Base-by-base conservation (phyloP, 176 grass and related monocot genomes). In the Melocanna baccifera region DNA sequence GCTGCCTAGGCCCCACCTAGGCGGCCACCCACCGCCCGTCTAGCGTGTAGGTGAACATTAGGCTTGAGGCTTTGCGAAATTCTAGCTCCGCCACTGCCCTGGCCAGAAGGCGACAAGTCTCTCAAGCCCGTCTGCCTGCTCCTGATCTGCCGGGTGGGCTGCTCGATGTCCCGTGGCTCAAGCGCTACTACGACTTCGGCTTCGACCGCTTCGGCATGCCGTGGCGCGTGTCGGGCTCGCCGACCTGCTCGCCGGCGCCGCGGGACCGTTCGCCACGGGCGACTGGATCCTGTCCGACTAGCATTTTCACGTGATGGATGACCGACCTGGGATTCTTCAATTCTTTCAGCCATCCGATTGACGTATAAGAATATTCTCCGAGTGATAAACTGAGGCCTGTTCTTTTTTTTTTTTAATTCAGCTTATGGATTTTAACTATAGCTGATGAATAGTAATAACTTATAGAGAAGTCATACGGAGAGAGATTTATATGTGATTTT, bases 141-240 rank as follows among this genome's bases (percentile, higher is more conserved):
- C 25, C 90, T 94, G 70, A 39, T 94, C 65, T 93, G 84, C 18
- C 84, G 90, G 0, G 9, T 94, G 15, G 90, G 88, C 32, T 32
- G 92, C 84, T 97, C 1, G 86, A 97, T 73, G 64, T 92, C 6
- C 39, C 73, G 9, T 94, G 81, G 77, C 88, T 97, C 0, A 91
- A 70, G 15, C 90, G 79, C 83, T 97, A 97, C 90, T 97, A 97
- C 36, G 83, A 91, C 83, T 97, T 97, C 46, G 92, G 94, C 53
- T 92, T 97, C 23, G 78, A 84, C 85, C 94, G 94, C 63, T 92
- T 94, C 23, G 61, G 25, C 68, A 90, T 97, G 90, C 76, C 86
- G 22, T 85, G 90, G 48, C 85, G 81, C 62, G 1, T 66, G 28
- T 34, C 61, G 6, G 28, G 61, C 19, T 79, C 12, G 6, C 19